phyloP scores from a whole-genome alignment of 1,139 yeast genomes.

The Hyphopichia buzzinii region DNA sequence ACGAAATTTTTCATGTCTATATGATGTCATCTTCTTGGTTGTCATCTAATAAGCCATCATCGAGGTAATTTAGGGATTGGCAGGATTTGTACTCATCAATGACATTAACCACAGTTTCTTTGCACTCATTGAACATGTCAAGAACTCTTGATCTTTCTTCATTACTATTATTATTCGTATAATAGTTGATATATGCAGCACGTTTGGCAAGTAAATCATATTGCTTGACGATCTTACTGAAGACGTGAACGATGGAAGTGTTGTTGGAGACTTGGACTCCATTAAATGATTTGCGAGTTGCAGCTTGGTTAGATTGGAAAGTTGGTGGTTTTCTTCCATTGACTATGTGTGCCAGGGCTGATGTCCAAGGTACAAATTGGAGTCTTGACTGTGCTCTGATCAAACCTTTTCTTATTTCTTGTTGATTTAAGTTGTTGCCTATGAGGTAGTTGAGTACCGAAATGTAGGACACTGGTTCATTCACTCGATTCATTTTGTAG shows the following conservation, averaged over 20 bases:
- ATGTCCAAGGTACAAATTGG: slow-evolving; percentile 83
- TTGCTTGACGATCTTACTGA: slow-evolving; percentile 68
- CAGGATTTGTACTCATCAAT: slow-evolving; percentile 72
- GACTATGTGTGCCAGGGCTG: slow-evolving; percentile 77
- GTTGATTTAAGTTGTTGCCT: slow-evolving; percentile 62
- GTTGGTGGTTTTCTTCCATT: slow-evolving; percentile 74
- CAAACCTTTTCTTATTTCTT: slow-evolving; percentile 77
- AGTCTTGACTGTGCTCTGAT: slow-evolving; percentile 76
- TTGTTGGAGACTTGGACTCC: slow-evolving; percentile 82
- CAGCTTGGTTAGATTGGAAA: slow-evolving; percentile 15
- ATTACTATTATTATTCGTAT: slow-evolving; percentile 52
- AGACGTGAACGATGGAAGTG: slow-evolving; percentile 64
- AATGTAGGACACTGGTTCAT: slow-evolving; percentile 50
- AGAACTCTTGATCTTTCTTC: slow-evolving; percentile 47
- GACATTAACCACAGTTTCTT: slow-evolving; percentile 66
- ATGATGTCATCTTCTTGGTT: slow-evolving; percentile 3
- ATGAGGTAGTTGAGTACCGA: slow-evolving; percentile 75
- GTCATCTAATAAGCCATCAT: slow-evolving; percentile 27
- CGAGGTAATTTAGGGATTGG: slow-evolving; percentile 53
- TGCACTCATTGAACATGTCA: slow-evolving; percentile 76
- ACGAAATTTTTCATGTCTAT: too few relatives aligned
- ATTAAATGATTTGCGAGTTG: slow-evolving; percentile 33
- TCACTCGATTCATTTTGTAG: slow-evolving; percentile 67
- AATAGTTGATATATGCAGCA: slow-evolving; percentile 83
- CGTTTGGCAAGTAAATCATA: slow-evolving; percentile 78